Evolutionary conservation across 2,329 filamentous ascomycete genomes (phyloP).

Genomic region (Zalaria sp.): DNA sequence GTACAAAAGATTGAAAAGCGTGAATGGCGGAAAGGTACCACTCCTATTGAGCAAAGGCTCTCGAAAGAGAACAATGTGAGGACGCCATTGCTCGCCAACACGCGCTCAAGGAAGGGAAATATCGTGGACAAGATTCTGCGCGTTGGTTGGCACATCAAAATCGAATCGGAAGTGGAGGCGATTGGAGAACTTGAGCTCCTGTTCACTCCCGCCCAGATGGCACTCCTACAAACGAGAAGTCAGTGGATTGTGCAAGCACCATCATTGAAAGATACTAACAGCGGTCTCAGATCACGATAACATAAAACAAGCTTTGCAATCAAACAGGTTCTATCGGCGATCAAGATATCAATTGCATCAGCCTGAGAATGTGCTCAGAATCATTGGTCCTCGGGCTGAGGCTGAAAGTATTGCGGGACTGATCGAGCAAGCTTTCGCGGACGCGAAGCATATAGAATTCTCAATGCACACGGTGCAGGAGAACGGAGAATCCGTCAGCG

Average conservation of each 20-base stretch:
- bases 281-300: neutral
- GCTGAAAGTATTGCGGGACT: constrained; percentile 4
- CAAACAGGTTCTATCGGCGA: constrained; percentile 4
- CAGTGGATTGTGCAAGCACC: neutral
- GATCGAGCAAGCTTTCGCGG: constrained; percentile 2
- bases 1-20: neutral
- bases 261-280: neutral
- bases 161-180: constrained; percentile 3
- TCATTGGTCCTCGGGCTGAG: constrained; percentile 5
- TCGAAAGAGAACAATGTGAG: neutral
- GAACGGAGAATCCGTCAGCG: neutral
- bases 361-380: constrained; percentile 2
- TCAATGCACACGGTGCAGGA: neutral
- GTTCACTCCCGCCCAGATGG: constrained; percentile 3
- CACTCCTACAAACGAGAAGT: constrained; percentile 4
- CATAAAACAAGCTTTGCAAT: neutral
- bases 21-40: neutral
- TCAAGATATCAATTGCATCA: constrained; percentile 3
- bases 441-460: neutral
- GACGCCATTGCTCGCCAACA: neutral
- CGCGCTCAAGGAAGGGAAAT: neutral
- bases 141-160: constrained; percentile 2
- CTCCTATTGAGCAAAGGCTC: neutral
- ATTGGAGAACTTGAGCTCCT: constrained; percentile 6
- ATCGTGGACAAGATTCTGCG: constrained; percentile 4